These are phyloP conservation scores for Citrus australasica DNA, from an alignment of 345 rosid species.

Conservation along the genomic window DNA sequence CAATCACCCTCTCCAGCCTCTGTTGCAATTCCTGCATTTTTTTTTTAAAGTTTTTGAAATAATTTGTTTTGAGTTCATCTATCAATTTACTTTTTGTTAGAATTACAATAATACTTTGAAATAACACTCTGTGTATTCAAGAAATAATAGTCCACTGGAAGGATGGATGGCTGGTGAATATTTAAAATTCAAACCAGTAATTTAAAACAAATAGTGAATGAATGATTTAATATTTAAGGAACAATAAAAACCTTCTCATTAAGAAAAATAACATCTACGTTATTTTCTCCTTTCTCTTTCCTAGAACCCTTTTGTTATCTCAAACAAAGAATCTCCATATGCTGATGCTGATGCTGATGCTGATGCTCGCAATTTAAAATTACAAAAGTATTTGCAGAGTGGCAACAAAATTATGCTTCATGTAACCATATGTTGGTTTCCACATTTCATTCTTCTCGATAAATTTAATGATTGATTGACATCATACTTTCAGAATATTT, in stretches of 20 bases:
- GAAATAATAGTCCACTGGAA: background rate
- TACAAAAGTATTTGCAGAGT: too few species aligned
- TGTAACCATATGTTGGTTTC: too few species aligned
- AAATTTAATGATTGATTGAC: background rate
- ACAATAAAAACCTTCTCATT: too few species aligned
- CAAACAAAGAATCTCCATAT: background rate
- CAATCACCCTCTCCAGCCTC: conserved; percentile 48
- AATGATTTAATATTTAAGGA: too few species aligned
- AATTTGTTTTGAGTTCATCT: background rate
- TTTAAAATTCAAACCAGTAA: background rate
- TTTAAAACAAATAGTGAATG: too few species aligned
- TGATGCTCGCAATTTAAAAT: too few species aligned
- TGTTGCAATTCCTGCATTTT: conserved; percentile 53
- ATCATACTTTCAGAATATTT: background rate
- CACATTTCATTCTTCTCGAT: background rate
- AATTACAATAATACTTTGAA: background rate
- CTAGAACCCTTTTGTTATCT: background rate
- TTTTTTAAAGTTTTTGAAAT: background rate
- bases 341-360: too few species aligned
- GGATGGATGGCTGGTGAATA: background rate
- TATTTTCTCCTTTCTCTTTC: background rate
- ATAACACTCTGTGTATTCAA: background rate
- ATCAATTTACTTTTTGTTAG: background rate
- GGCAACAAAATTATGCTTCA: too few species aligned
- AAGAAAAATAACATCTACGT: too few species aligned